phyloP scores from a whole-genome alignment of 23 red algal species.

The Gracilaria domingensis region DNA sequence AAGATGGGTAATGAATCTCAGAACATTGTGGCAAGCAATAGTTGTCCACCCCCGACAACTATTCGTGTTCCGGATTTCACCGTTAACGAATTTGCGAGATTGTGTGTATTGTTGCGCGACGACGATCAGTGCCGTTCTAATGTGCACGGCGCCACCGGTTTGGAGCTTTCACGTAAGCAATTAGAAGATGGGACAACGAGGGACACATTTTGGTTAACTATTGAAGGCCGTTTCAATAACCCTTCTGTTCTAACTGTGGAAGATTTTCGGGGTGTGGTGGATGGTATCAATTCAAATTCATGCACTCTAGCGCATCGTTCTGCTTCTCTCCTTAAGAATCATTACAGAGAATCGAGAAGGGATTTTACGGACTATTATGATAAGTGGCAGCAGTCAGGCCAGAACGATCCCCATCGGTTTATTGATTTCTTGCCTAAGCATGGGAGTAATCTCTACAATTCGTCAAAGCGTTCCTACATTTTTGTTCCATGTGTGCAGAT shows the following conservation, averaged over 20 bases:
- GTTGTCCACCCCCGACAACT: too few relatives aligned
- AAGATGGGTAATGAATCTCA: too few relatives aligned
- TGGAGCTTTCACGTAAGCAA: neutral
- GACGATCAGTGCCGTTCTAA: neutral
- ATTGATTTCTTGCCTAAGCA: too few relatives aligned
- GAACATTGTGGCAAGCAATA: too few relatives aligned
- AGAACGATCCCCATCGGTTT: neutral
- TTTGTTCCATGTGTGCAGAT: too few relatives aligned
- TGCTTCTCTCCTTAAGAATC: neutral
- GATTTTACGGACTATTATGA: neutral
- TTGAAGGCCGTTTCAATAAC: neutral
- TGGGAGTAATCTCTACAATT: too few relatives aligned
- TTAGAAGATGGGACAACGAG: neutral
- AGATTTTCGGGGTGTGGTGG: neutral
- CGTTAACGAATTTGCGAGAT: neutral
- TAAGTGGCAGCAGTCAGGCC: neutral
- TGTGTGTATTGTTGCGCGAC: neutral
- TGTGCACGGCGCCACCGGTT: neutral
- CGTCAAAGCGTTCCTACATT: too few relatives aligned
- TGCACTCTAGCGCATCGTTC: neutral
- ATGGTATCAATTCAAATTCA: neutral
- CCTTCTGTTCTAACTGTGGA: neutral
- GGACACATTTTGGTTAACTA: neutral
- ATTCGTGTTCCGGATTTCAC: neutral
- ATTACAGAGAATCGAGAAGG: neutral